Evolutionary conservation across 805 yeast genomes (phyloP).

Genomic region (Millerozyma miso): DNA sequence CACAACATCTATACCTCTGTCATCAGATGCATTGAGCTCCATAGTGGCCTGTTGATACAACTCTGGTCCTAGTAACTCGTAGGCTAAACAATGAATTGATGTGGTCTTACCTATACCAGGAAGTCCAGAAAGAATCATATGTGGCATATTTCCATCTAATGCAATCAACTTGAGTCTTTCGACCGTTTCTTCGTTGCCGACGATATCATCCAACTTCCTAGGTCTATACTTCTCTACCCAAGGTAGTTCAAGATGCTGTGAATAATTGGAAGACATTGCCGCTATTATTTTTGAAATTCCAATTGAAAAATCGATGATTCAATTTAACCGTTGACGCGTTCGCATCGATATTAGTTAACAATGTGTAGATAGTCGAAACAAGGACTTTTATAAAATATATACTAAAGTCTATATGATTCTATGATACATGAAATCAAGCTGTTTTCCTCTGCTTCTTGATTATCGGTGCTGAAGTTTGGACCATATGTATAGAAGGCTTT

Average conservation of each 20-base stretch:
- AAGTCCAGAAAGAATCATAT: conserved; percentile 88
- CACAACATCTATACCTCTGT: conserved; percentile 95
- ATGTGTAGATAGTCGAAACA: no score
- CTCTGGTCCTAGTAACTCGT: conserved; percentile 68
- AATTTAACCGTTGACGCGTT: not conserved
- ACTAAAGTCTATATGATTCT: not conserved
- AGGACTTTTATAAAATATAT: no score
- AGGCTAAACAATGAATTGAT: conserved; percentile 84
- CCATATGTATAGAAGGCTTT: conserved; percentile 37
- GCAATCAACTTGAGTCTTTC: conserved; percentile 82
- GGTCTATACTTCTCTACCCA: conserved; percentile 97
- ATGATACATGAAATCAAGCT: not conserved
- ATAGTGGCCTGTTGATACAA: conserved; percentile 76
- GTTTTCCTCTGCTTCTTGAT: not conserved
- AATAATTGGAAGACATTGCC: conserved; percentile 7
- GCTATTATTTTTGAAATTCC: conserved; percentile 1
- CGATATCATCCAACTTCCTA: conserved; percentile 69
- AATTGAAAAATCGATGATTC: not conserved
- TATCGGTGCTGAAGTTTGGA: conserved; percentile 44
- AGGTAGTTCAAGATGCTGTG: conserved; percentile 30
- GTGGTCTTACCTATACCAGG: conserved; percentile 99
- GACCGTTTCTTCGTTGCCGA: conserved; percentile 89
- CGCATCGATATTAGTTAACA: not conserved
- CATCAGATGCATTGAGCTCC: conserved; percentile 94
- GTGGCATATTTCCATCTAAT: conserved; percentile 94